Conservation (phyloP, 768 basidiomycete genomes). For the Lactifluus pinguis region DNA sequence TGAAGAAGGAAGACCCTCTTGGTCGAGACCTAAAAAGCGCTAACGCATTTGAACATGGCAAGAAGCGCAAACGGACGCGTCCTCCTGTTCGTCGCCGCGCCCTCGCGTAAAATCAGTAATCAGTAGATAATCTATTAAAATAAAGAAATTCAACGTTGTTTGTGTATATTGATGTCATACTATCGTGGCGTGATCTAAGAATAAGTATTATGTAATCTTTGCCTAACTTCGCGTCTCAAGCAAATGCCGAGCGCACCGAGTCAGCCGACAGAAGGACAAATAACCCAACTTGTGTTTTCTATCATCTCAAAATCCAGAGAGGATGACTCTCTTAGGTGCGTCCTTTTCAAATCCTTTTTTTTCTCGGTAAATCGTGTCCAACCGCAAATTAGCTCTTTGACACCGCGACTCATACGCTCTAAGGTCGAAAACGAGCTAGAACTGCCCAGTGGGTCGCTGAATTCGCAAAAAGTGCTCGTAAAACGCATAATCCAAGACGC, state of each 20-base stretch:
- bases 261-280: background rate
- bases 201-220: too few species aligned
- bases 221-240: too few species aligned
- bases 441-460: background rate
- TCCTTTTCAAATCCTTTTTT: background rate
- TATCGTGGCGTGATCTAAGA: background rate
- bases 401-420: conserved; percentile 11
- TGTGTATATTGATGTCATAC: background rate
- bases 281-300: conserved; percentile 1
- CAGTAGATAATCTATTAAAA: background rate
- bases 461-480: background rate
- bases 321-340: background rate
- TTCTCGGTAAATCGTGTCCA: background rate
- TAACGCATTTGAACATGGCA: conserved; percentile 76
- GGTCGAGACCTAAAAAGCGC: conserved; percentile 87
- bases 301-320: conserved; percentile 4
- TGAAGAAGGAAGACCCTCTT: conserved; percentile 87
- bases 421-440: background rate
- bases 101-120: conserved; percentile 27
- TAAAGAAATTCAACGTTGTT: background rate
- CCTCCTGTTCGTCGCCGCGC: conserved; percentile 54
- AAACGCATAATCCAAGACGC: conserved; percentile 8
- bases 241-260: background rate
- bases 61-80: conserved; percentile 79
- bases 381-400: conserved; percentile 1